These are phyloP conservation scores for Globisporangium rhizosaccharum DNA, from an alignment of 352 stramenopile species.

Conservation along the genomic window DNA sequence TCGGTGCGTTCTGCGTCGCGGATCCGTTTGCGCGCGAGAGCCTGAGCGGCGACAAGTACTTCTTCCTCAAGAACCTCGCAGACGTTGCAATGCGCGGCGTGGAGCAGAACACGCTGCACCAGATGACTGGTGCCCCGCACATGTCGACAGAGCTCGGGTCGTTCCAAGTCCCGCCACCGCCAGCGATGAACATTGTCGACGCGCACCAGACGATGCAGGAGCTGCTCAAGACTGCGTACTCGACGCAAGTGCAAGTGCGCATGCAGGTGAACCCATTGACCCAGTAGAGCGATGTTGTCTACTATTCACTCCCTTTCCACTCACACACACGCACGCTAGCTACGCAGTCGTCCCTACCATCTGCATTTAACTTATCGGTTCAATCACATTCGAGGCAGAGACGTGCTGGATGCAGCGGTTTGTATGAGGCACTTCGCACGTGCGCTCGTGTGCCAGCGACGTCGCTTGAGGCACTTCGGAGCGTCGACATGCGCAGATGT, in stretches of 20 bases:
- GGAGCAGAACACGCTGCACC: conserved; percentile 73
- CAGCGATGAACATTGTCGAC: conserved; percentile 59
- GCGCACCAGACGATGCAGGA: conserved; percentile 81
- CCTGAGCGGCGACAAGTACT: conserved; percentile 68
- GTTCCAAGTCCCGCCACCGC: conserved; percentile 33
- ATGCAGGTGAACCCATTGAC: conserved; percentile 72
- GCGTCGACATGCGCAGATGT: no score
- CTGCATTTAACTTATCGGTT: conserved; percentile 37
- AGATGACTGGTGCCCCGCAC: conserved; percentile 14
- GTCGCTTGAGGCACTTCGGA: no score
- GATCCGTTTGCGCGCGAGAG: conserved; percentile 73
- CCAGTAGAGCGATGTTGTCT: conserved; percentile 12
- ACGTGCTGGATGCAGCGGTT: not conserved
- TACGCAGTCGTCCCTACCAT: not conserved
- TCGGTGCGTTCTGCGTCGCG: conserved; percentile 73
- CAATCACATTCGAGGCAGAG: not conserved
- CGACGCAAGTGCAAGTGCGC: conserved; percentile 73
- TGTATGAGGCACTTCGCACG: no score
- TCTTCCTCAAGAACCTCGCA: conserved; percentile 83
- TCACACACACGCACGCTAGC: not conserved
- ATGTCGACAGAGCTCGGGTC: conserved; percentile 18
- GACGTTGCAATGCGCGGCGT: conserved; percentile 69
- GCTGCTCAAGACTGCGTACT: conserved; percentile 75
- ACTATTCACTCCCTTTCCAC: not conserved
- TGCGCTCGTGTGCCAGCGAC: no score